Evolutionary conservation across 2,329 filamentous ascomycete genomes (phyloP), one percentile per base, ranked within the genome.

Genomic region (Hymenoscyphus infarciens): DNA sequence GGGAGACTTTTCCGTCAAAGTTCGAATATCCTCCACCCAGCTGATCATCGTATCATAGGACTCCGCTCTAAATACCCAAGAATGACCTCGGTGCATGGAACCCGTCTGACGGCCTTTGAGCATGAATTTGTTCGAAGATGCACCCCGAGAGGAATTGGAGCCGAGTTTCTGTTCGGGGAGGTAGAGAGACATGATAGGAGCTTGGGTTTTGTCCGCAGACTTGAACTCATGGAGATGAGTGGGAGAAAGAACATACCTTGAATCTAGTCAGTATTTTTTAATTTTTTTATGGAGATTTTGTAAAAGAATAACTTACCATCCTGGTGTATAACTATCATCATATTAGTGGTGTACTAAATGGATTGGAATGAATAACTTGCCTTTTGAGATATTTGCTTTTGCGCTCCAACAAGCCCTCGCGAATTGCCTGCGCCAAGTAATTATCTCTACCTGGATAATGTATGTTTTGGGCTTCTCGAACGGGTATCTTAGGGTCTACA

Each of bases 371-470:
- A 33, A 27, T 7, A 19, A 59, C 45, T 25, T 55, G 59, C 45
- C 93, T 97, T 81, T 97, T 98, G 65, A 99, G 80, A 73, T 98
- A 99, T 75, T 98, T 99, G 83, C 92, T 97, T 86, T 98, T 98
- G 69, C 95, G 89, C 80, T 99, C 95, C 39, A 99, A 81, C 77
- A 97, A 87, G 2, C 95, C 95, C 22, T 92, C 91, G 64, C 93
- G 84, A 60, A 99, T 90, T 76, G 98, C 94, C 65, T 90, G 81
- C 74, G 82, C 91, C 76, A 60, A 91, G 86, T 65, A 90, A 87
- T 75, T 97, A 70, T 96, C 85, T 73, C 91, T 92, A 52, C 95
- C 95, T 19, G 93, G 93, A 74, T 98, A 99, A 64, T 91, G 86
- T 68, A 99, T 96, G 66, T 91, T 89, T 71, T 96, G 86, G 22